phyloP scores from a whole-genome alignment of 208 protist species.

The Angomonas ambiguus region DNA sequence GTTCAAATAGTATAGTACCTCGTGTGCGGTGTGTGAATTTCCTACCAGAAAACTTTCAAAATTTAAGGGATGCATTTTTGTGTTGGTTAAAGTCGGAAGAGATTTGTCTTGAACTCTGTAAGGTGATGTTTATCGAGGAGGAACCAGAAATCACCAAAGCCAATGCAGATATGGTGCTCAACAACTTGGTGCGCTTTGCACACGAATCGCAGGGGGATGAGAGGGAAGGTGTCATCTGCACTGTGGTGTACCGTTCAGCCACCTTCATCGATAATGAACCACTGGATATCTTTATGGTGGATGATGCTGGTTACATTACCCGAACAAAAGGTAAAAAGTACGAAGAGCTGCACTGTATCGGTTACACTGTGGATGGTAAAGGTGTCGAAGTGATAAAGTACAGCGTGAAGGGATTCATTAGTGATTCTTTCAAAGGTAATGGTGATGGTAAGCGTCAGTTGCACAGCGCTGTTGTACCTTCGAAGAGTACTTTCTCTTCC shows the following conservation, averaged over 20 bases:
- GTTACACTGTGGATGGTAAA: conserved; percentile 65
- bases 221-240: conserved; percentile 13
- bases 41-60: conserved; percentile 14
- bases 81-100: conserved; percentile 26
- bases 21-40: conserved; percentile 54
- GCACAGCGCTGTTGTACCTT: conserved; percentile 3
- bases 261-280: conserved; percentile 37
- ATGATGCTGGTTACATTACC: conserved; percentile 22
- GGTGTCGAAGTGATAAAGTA: conserved; percentile 39
- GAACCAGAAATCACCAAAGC: conserved; percentile 20
- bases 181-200: conserved; percentile 37
- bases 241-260: conserved; percentile 43
- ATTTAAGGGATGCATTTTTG: conserved; percentile 20
- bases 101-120: conserved; percentile 26
- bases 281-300: conserved; percentile 36
- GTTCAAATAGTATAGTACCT: neutral
- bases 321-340: conserved; percentile 28
- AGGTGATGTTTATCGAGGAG: conserved; percentile 69
- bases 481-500: neutral
- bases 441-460: neutral
- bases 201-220: conserved; percentile 27
- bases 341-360: conserved; percentile 51
- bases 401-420: conserved; percentile 46
- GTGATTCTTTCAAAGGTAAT: conserved; percentile 1
- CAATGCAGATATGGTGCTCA: conserved; percentile 27